Evolutionary conservation across 768 basidiomycete species (phyloP), one percentile per base, ranked within the genome.

Genomic region (Sporobolomyces phaffii): DNA sequence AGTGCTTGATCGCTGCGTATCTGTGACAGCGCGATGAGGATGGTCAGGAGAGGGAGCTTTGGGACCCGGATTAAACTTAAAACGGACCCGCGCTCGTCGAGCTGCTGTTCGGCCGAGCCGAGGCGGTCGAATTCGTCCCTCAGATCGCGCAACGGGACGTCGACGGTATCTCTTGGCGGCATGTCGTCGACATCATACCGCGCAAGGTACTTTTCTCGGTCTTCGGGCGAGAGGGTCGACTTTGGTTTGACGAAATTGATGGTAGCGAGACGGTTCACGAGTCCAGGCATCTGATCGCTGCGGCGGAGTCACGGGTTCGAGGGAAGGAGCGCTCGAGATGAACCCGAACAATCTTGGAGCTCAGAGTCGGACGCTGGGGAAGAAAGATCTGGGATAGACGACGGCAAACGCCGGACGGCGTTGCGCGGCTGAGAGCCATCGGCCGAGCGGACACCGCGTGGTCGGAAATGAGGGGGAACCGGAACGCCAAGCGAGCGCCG

Each of bases 21-120:
- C 65, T 67, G 60, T n/a, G n/a, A n/a, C n/a, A n/a, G n/a, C n/a
- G n/a, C n/a, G n/a, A n/a, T n/a, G n/a, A n/a, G n/a, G n/a, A n/a
- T n/a, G n/a, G n/a, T n/a, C n/a, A n/a, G n/a, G n/a, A n/a, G n/a
- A n/a, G n/a, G n/a, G n/a, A n/a, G n/a, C n/a, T n/a, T n/a, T n/a
- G n/a, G n/a, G n/a, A n/a, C n/a, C n/a, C n/a, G n/a, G n/a, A n/a
- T n/a, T 6, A 48, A 20, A 2, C 3, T 4, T 9, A 51, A 17
- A n/a, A 24, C 65, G 13, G 18, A 67, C 65, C 65, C 65, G 1
- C 14, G 24, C 33, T 57, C 40, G 17, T 67, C 65, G 15, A 67
- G 47, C 45, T 67, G 65, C 33, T 56, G 22, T 41, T 1, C 29
- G 24, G 40, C 41, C 38, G 47, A 43, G 15, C 3, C 59, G 28